Percentiles rank a stretch among this genome's conserved stretches.
These are phyloP conservation scores for Syzygium grande DNA, from an alignment of 345 rosid species.

Conservation along the genomic window DNA sequence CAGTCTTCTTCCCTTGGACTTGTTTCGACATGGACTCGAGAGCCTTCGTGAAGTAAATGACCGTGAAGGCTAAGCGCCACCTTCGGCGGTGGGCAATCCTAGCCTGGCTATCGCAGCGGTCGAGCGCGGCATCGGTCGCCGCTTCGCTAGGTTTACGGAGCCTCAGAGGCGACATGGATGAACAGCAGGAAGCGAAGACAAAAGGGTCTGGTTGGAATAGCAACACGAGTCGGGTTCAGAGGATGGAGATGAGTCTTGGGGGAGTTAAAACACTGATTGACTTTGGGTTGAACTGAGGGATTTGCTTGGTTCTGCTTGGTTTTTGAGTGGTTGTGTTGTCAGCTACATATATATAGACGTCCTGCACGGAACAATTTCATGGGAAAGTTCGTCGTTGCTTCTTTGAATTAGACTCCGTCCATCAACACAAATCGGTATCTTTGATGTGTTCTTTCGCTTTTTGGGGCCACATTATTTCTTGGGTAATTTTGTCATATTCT, in stretches of 20 bases:
- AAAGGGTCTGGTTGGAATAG: not conserved
- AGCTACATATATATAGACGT: not conserved
- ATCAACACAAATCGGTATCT: accelerated
- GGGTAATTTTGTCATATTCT: not conserved
- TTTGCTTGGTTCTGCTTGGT: not conserved
- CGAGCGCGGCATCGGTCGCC: not conserved
- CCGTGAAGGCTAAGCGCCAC: not conserved
- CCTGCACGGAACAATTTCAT: not conserved
- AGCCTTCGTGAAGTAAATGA: not conserved
- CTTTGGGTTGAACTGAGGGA: not conserved
- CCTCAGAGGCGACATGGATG: not conserved
- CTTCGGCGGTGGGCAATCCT: not conserved
- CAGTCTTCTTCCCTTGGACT: not conserved
- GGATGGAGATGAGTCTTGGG: not conserved
- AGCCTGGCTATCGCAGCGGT: no score
- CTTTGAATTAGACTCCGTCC: accelerated
- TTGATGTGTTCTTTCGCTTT: accelerated
- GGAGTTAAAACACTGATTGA: not conserved
- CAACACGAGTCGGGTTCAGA: not conserved
- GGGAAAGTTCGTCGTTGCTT: not conserved
- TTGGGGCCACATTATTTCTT: accelerated
- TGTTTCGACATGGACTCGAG: not conserved
- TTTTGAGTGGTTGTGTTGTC: not conserved
- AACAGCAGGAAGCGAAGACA: not conserved
- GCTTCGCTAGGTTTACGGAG: not conserved